Conservation (phyloP, 192 early-diverging fungal genomes). For the Blastocladiella britannica region DNA sequence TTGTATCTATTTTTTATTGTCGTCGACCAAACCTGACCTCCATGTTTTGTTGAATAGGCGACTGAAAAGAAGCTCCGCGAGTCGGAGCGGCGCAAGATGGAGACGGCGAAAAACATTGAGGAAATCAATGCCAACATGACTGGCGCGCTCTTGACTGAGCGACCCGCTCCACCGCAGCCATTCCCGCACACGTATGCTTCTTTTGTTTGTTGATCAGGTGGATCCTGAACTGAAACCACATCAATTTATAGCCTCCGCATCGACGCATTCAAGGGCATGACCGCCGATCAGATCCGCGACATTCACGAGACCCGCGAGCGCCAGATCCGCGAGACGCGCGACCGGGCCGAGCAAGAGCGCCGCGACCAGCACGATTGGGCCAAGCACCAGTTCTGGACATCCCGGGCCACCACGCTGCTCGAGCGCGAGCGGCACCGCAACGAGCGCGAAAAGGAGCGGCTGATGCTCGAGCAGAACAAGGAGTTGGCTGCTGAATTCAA, state of each 20-base stretch:
- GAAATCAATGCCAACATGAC: conserved; percentile 22
- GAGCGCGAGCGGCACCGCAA: conserved; percentile 18
- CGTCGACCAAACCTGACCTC: neutral
- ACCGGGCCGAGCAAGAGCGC: conserved; percentile 7
- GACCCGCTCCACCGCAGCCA: conserved; percentile 20
- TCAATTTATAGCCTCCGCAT: conserved; percentile 32
- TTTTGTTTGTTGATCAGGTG: neutral
- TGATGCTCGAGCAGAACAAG: conserved; percentile 16
- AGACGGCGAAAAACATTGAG: conserved; percentile 15
- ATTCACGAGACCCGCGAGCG: conserved; percentile 19
- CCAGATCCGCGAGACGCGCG: conserved; percentile 20
- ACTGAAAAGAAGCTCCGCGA: conserved; percentile 19
- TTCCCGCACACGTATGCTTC: neutral
- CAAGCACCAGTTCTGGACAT: conserved; percentile 15
- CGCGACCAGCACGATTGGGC: conserved; percentile 15
- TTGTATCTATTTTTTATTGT: neutral
- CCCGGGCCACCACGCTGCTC: conserved; percentile 17
- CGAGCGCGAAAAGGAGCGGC: conserved; percentile 11
- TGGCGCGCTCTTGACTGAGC: conserved; percentile 28
- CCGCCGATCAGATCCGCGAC: conserved; percentile 16
- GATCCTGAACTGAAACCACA: too few relatives aligned
- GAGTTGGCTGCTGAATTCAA: conserved; percentile 18
- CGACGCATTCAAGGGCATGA: conserved; percentile 37
- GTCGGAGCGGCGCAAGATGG: conserved; percentile 6
- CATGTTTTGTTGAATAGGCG: conserved; percentile 2